Conservation (phyloP, 2,329 filamentous ascomycete genomes). For the Microdochium nivale region DNA sequence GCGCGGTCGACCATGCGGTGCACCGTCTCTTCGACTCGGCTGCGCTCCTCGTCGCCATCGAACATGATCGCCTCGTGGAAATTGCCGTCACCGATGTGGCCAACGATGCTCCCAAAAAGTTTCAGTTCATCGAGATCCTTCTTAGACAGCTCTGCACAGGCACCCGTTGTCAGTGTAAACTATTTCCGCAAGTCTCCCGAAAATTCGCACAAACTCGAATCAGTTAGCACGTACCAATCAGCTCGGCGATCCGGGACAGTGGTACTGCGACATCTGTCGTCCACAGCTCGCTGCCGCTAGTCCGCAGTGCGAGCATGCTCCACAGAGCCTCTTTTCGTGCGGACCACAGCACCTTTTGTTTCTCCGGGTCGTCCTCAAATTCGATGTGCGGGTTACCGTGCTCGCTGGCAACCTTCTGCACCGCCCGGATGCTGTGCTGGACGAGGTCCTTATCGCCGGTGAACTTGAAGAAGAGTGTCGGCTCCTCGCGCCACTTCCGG, state of each 20-base stretch:
- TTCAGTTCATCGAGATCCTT: slow-evolving; percentile 46
- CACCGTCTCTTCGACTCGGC: slow-evolving; percentile 42
- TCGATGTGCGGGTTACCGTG: slow-evolving; percentile 53
- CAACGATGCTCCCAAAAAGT: slow-evolving; percentile 50
- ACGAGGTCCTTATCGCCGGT: slow-evolving; percentile 23
- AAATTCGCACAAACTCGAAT: neutral
- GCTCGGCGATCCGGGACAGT: slow-evolving; percentile 47
- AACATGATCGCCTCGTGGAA: slow-evolving; percentile 40
- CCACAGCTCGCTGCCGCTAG: slow-evolving; percentile 47
- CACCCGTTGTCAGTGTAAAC: neutral
- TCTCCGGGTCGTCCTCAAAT: slow-evolving; percentile 55
- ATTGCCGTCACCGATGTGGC: slow-evolving; percentile 62
- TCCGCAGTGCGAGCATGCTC: slow-evolving; percentile 49
- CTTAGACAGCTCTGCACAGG: slow-evolving; percentile 40
- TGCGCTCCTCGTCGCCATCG: slow-evolving; percentile 39
- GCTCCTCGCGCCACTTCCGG: slow-evolving; percentile 55
- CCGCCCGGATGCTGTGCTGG: slow-evolving; percentile 53
- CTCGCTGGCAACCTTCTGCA: slow-evolving; percentile 45
- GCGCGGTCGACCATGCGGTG: slow-evolving; percentile 58
- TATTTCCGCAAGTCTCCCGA: neutral
- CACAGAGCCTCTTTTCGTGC: slow-evolving; percentile 59
- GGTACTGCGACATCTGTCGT: slow-evolving; percentile 63
- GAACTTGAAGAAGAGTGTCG: slow-evolving; percentile 67
- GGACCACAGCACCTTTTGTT: slow-evolving; percentile 57
- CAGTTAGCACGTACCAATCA: slow-evolving; percentile 28